Evolutionary conservation across 2,329 filamentous ascomycete species (phyloP).

Genomic region (Knufia petricola): DNA sequence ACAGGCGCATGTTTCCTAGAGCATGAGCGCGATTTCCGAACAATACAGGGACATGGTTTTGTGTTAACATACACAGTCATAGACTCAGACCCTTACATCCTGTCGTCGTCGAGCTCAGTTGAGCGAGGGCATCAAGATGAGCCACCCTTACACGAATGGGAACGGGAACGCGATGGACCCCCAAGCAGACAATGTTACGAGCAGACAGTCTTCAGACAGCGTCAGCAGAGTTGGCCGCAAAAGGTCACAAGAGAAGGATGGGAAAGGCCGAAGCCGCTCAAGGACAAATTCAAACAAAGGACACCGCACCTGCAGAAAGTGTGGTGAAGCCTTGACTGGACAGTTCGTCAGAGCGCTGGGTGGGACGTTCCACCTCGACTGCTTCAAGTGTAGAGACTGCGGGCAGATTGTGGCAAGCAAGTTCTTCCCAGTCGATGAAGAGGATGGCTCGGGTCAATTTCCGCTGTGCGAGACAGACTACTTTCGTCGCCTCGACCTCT

Average conservation of each 20-base stretch:
- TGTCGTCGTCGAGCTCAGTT: no score
- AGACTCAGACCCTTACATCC: no score
- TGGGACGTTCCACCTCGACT: slow-evolving; percentile 92
- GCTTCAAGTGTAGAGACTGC: slow-evolving; percentile 95
- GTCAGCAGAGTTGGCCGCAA: slow-evolving; percentile 23
- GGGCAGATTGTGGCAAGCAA: slow-evolving; percentile 95
- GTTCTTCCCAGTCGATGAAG: slow-evolving; percentile 94
- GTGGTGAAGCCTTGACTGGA: slow-evolving; percentile 74
- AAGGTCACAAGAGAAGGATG: slow-evolving; percentile 19
- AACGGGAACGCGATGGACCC: slow-evolving; percentile 16
- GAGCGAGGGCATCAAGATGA: neutral
- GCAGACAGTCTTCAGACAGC: slow-evolving; percentile 21
- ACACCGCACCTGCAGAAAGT: slow-evolving; percentile 68
- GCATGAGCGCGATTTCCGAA: neutral
- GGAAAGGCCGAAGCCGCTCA: slow-evolving; percentile 25
- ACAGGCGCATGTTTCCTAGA: neutral
- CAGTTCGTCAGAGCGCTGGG: slow-evolving; percentile 93
- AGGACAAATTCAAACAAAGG: slow-evolving; percentile 22
- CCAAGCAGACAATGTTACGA: slow-evolving; percentile 18
- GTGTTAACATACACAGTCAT: neutral
- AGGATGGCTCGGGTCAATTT: slow-evolving; percentile 72
- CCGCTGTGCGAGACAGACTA: slow-evolving; percentile 97
- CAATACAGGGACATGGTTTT: neutral
- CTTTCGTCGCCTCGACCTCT: slow-evolving; percentile 78
- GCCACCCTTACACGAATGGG: slow-evolving; percentile 12